Conservation (phyloP, 805 yeast genomes). For the Candida sonorensis region DNA sequence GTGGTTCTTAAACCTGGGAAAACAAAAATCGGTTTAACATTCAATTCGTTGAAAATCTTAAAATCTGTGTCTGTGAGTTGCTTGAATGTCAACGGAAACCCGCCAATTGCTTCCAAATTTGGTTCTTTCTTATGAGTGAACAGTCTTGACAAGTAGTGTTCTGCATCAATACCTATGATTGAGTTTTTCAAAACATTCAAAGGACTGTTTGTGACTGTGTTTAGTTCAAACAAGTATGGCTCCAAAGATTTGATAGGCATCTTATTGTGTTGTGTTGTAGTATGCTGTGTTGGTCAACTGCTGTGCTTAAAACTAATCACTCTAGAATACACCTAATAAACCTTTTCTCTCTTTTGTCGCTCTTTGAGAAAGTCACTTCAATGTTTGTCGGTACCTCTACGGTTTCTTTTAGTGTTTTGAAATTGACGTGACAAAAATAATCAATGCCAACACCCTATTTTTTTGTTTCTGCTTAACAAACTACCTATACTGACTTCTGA, state of each 20-base stretch:
- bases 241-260: constrained; percentile 51
- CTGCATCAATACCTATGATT: constrained; percentile 77
- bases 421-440: too few relatives aligned
- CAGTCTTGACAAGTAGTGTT: constrained; percentile 63
- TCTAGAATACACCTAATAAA: too few relatives aligned
- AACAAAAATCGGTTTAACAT: constrained; percentile 74
- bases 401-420: too few relatives aligned
- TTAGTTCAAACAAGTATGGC: constrained; percentile 60
- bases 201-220: constrained; percentile 49
- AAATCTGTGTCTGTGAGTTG: constrained; percentile 56
- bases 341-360: too few relatives aligned
- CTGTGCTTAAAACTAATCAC: too few relatives aligned
- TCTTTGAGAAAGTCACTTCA: too few relatives aligned
- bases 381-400: too few relatives aligned
- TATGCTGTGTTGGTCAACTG: too few relatives aligned
- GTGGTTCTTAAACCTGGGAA: constrained; percentile 58
- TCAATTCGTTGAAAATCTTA: constrained; percentile 47
- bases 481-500: too few relatives aligned
- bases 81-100: constrained; percentile 61
- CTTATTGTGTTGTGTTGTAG: too few relatives aligned
- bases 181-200: constrained; percentile 60
- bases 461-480: too few relatives aligned
- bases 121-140: constrained; percentile 61
- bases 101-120: constrained; percentile 71
- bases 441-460: too few relatives aligned